phyloP scores from a whole-genome alignment of 83 land plant species.

The Thuja plicata region DNA sequence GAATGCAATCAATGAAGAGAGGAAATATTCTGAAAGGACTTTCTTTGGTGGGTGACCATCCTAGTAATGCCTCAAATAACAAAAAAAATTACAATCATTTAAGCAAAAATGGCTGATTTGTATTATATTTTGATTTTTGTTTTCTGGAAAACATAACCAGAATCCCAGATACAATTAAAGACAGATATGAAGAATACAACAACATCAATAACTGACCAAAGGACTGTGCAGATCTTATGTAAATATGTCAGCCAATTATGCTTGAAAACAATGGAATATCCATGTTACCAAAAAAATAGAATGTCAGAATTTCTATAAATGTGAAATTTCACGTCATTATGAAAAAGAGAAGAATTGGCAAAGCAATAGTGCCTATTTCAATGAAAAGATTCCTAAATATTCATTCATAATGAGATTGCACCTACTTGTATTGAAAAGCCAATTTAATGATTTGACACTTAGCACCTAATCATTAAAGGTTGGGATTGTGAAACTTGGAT shows the following conservation, averaged over 20 bases:
- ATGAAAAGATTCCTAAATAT: not conserved
- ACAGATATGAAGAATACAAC: not conserved
- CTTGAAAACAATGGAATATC: not conserved
- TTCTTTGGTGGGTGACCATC: not conserved
- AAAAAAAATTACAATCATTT: not conserved
- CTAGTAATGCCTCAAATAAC: not conserved
- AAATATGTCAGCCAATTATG: not conserved
- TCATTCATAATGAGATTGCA: not conserved
- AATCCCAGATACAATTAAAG: not conserved
- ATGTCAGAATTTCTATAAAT: not conserved
- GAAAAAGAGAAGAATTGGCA: not conserved
- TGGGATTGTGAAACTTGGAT: not conserved
- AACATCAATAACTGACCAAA: not conserved
- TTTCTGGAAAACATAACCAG: not conserved
- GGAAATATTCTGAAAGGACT: not conserved
- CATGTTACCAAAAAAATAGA: not conserved
- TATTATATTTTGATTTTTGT: not conserved
- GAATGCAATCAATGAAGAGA: not conserved
- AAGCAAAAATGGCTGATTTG: not conserved
- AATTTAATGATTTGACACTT: not conserved
- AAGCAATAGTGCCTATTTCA: not conserved
- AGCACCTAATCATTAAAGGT: not conserved
- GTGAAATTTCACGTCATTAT: not conserved
- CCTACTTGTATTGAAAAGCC: not conserved
- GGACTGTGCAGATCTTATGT: not conserved